Conservation (phyloP, 2,329 filamentous ascomycete genomes). For the Phaeoacremonium minimum region DNA sequence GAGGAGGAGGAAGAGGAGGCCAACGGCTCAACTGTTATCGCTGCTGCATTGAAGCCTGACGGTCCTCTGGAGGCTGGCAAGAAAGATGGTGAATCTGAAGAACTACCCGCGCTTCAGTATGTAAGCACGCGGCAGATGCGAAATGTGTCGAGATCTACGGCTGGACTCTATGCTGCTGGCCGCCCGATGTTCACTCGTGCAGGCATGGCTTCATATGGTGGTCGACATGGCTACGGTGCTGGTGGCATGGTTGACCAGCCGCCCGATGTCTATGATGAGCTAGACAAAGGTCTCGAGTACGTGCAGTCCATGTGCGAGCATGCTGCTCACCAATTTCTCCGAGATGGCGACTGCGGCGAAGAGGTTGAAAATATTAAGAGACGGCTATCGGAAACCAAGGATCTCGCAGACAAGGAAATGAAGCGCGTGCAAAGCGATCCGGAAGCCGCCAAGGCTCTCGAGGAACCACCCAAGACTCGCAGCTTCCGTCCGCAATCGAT, state of each 20-base stretch:
- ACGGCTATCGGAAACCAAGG: constrained; percentile 59
- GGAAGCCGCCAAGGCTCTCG: constrained; percentile 32
- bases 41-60: not conserved
- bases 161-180: constrained; percentile 17
- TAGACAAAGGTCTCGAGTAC: constrained; percentile 75
- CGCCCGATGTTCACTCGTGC: constrained; percentile 9
- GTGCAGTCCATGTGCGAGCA: constrained; percentile 80
- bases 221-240: constrained; percentile 15
- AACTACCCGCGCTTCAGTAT: constrained; percentile 28
- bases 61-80: constrained; percentile 6
- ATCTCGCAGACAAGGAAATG: constrained; percentile 56
- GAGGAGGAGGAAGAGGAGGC: constrained; percentile 16
- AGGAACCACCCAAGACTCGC: constrained; percentile 35
- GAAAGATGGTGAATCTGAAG: constrained; percentile 14
- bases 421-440: constrained; percentile 48
- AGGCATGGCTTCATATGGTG: constrained; percentile 8
- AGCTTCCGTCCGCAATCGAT: constrained; percentile 50
- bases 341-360: constrained; percentile 77
- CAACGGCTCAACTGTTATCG: not conserved
- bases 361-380: constrained; percentile 69
- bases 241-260: constrained; percentile 20
- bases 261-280: constrained; percentile 60
- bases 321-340: constrained; percentile 84
- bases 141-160: constrained; percentile 14
- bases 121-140: constrained; percentile 32